A percentile compares a stretch with the other conserved stretches of the same genome.
Conservation (phyloP, 768 basidiomycete genomes). For the Podaxis rugospora region DNA sequence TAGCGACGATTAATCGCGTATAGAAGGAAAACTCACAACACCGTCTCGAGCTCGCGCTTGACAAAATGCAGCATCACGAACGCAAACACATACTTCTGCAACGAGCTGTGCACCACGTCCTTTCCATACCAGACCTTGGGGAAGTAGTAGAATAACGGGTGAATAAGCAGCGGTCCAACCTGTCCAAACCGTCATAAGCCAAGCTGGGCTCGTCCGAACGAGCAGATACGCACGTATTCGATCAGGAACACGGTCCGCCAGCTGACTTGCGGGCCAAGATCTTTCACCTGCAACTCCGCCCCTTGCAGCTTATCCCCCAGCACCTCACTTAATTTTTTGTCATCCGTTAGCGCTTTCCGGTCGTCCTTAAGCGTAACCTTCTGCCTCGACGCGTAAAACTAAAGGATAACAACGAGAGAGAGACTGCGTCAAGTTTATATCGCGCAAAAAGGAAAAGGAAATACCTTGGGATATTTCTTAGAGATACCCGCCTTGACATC, state of each 20-base stretch:
- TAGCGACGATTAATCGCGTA: constrained; percentile 2
- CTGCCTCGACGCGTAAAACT: constrained; percentile 76
- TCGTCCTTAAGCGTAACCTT: constrained; percentile 64
- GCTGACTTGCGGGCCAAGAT: constrained; percentile 84
- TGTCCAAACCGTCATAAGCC: constrained; percentile 24
- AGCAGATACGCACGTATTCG: constrained; percentile 77
- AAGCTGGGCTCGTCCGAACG: not conserved
- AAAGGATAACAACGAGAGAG: not conserved
- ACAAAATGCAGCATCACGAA: constrained; percentile 83
- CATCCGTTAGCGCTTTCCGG: constrained; percentile 59
- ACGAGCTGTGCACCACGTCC: constrained; percentile 63
- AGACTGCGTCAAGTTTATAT: not conserved
- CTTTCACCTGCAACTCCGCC: constrained; percentile 75
- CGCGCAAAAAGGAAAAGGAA: not conserved
- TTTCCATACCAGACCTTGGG: constrained; percentile 67
- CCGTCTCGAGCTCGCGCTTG: constrained; percentile 90
- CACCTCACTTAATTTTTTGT: constrained; percentile 50
- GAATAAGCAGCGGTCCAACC: constrained; percentile 86
- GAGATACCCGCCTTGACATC: constrained; percentile 69
- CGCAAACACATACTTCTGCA: constrained; percentile 76
- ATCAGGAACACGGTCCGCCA: constrained; percentile 88
- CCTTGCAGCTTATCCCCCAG: constrained; percentile 49
- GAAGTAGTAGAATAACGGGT: constrained; percentile 78
- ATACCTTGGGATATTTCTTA: constrained; percentile 32
- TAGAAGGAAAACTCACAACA: constrained; percentile 56